Base-by-base conservation (phyloP, 257 asterid genomes). In the Orobanche coerulescens region DNA sequence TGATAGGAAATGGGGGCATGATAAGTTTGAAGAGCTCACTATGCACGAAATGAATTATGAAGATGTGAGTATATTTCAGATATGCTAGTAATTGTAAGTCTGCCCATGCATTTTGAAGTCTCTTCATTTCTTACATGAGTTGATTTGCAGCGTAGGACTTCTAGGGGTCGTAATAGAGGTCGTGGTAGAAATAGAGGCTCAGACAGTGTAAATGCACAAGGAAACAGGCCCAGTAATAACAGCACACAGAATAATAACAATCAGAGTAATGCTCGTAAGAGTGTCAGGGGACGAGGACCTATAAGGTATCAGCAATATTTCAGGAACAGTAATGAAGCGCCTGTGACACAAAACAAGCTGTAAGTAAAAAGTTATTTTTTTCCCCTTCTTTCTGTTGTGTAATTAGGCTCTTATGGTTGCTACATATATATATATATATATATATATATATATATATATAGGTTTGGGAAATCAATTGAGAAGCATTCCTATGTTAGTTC, bases 1-100 rank as follows among this genome's bases (percentile, higher is more conserved):
- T 82, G 94, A 84, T 36, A 77, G 82, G 75, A 92, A 92, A 82
- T 92, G 98, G 98, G 98, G 98, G 46, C 98, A 92, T 69, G 98
- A 92, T 83, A 92, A 92, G 81, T 92, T 82, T 70, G 98, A 92
- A 72, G 98, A 92, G 78, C 73, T 88, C 76, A 81, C 81, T 51
- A 37, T 71, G 58, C 92, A 82, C 51, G 95, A 86, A 69, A 79
- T 84, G 73, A 76, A 71, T 46, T 74, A 78, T 69, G 95, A 79
- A 3, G 89, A 80, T 84, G 98, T 92, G 75, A 75, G 18, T 68
- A 44, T 70, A 49, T 11, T 18, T 14, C 51, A 62, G 62, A 53
- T 68, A 56, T 58, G 58, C 48, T 34, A 50, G 31, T 47, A 42
- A 9, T 18, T 58, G 2, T n/a, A n/a, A n/a, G n/a, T 72, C 47